Percentiles rank a stretch among this genome's conserved stretches.
Conservation (phyloP, 225 moss, liverwort and hornwort species). For the Pseudisothecium myosuroides region DNA sequence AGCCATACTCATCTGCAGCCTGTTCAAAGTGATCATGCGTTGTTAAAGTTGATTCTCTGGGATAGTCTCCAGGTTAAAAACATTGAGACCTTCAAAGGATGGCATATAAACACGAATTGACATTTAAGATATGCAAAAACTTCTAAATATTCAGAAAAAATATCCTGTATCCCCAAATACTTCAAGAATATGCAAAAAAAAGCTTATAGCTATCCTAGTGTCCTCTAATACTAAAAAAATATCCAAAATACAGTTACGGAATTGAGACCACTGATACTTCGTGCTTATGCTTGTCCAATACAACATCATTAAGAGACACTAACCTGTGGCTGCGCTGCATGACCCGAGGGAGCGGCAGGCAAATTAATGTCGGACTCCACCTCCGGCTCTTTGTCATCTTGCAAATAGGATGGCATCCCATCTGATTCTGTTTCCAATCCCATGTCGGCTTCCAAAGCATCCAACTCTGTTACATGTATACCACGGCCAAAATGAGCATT, state of each 20-base stretch:
- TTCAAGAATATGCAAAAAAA: background rate
- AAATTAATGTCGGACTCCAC: slow-evolving; percentile 57
- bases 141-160: background rate
- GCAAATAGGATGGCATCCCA: slow-evolving; percentile 84
- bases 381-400: slow-evolving; percentile 73
- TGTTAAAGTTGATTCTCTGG: background rate
- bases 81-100: background rate
- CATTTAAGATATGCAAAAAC: background rate
- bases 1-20: slow-evolving; percentile 82
- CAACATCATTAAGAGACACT: background rate
- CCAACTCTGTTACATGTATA: slow-evolving; percentile 49
- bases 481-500: background rate
- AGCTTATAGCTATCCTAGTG: too few relatives aligned
- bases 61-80: background rate
- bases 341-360: slow-evolving; percentile 78
- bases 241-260: background rate
- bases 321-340: slow-evolving; percentile 66
- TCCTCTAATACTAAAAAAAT: background rate
- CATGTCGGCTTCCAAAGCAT: slow-evolving; percentile 92
- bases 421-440: slow-evolving; percentile 71
- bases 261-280: background rate
- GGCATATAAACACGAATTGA: background rate
- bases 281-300: background rate
- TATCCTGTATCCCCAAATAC: background rate
- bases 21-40: slow-evolving; percentile 18